Conservation (phyloP, 2,329 filamentous ascomycete species). For the Sporothrix schenckii region DNA sequence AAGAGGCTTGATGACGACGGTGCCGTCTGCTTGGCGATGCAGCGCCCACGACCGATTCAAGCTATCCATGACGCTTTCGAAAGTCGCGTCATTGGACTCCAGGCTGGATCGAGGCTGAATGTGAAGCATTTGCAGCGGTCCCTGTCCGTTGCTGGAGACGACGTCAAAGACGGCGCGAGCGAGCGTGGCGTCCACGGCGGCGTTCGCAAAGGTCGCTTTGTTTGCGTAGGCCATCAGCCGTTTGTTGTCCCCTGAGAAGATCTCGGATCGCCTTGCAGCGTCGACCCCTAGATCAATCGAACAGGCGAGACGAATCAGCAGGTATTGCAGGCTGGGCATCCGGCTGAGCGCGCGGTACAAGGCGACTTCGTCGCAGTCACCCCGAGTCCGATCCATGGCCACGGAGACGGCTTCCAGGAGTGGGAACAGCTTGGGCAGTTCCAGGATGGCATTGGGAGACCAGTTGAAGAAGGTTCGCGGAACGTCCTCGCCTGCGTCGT, state of each 20-base stretch:
- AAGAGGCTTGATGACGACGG: background rate
- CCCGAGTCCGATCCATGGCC: background rate
- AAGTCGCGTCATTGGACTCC: background rate
- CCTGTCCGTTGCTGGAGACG: background rate
- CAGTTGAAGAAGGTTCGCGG: background rate
- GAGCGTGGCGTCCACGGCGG: background rate
- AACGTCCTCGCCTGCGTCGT: background rate
- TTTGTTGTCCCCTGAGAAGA: background rate
- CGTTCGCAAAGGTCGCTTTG: background rate
- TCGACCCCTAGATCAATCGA: background rate
- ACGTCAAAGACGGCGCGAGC: background rate
- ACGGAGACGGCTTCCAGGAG: background rate
- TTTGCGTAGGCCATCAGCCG: background rate
- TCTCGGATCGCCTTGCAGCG: background rate
- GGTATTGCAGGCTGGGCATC: background rate
- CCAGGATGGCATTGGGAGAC: background rate
- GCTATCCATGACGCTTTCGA: no score
- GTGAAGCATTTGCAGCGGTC: background rate
- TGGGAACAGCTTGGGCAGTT: background rate
- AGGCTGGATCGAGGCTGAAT: no score
- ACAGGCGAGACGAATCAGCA: background rate
- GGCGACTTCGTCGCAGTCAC: slow-evolving; percentile 2
- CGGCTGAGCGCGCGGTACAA: slow-evolving; percentile 1
- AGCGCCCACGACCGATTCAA: background rate
- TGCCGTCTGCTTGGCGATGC: background rate